Evolutionary conservation across 2,329 filamentous ascomycete genomes (phyloP).

Genomic region (Colletotrichum navitas): DNA sequence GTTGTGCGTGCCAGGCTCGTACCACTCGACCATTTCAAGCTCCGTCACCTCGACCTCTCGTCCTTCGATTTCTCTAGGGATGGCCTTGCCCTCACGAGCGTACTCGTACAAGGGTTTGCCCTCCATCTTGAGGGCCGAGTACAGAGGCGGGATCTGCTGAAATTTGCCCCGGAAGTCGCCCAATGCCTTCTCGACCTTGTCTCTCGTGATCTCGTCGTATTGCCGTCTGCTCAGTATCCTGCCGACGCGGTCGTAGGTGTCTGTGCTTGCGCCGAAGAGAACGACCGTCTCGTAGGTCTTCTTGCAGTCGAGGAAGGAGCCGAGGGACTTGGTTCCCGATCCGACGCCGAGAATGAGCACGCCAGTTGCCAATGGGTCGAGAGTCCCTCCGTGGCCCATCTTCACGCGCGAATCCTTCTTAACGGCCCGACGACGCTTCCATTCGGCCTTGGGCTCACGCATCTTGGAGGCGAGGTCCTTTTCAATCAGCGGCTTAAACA

Average conservation of each 20-base stretch:
- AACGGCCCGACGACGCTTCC: constrained; percentile 68
- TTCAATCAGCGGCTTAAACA: constrained; percentile 84
- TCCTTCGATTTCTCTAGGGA: constrained; percentile 86
- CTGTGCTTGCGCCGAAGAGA: constrained; percentile 91
- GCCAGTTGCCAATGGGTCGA: constrained; percentile 94
- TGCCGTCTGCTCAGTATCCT: constrained; percentile 81
- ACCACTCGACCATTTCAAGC: constrained; percentile 86
- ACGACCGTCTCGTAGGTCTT: constrained; percentile 94
- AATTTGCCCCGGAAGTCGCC: constrained; percentile 83
- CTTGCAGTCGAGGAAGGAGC: constrained; percentile 85
- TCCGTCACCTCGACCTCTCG: constrained; percentile 82
- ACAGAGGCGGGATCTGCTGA: constrained; percentile 91
- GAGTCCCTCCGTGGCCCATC: constrained; percentile 94
- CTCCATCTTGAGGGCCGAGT: constrained; percentile 91
- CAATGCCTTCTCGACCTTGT: constrained; percentile 82
- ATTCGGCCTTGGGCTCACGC: constrained; percentile 70
- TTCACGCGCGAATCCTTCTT: constrained; percentile 80
- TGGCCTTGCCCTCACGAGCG: constrained; percentile 86
- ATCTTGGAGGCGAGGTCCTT: constrained; percentile 68
- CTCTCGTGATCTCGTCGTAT: constrained; percentile 85
- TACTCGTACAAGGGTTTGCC: constrained; percentile 98
- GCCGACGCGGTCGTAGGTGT: constrained; percentile 90
- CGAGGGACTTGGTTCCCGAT: constrained; percentile 85
- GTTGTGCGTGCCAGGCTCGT: constrained; percentile 83
- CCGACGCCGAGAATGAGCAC: constrained; percentile 92